A percentile compares a stretch with the other conserved stretches of the same genome.
Conservation (phyloP, 352 stramenopile species). For the Pythium brachiatum region DNA sequence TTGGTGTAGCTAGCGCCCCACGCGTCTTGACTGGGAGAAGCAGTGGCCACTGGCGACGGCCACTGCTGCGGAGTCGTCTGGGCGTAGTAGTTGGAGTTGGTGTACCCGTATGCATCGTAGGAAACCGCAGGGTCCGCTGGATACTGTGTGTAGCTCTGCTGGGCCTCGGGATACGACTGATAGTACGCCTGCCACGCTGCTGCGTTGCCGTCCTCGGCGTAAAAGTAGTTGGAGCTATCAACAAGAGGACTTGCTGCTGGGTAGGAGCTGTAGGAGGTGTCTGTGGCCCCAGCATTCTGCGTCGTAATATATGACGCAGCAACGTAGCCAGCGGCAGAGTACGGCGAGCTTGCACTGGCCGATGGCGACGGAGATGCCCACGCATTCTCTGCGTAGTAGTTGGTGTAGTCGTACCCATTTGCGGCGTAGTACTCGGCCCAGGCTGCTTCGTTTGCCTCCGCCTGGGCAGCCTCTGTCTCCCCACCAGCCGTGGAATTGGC, state of each 20-base stretch:
- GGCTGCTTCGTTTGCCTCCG: neutral
- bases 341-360: neutral
- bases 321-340: slow-evolving; percentile 2
- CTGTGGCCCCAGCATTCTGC: neutral
- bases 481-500: neutral
- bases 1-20: neutral
- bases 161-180: slow-evolving; percentile 14
- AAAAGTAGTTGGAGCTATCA: slow-evolving; percentile 34
- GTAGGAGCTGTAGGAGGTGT: neutral
- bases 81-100: neutral
- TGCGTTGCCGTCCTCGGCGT: slow-evolving; percentile 30
- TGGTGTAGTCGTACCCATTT: slow-evolving; percentile 16
- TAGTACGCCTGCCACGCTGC: slow-evolving; percentile 33
- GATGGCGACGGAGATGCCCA: neutral
- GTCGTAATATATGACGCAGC: neutral
- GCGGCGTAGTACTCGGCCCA: neutral
- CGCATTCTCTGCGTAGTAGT: slow-evolving; percentile 10
- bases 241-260: slow-evolving; percentile 12
- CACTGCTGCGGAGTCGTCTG: neutral
- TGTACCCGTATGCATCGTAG: slow-evolving; percentile 3
- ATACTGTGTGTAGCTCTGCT: slow-evolving; percentile 4
- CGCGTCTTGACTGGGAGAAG: neutral
- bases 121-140: neutral
- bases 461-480: neutral
- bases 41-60: neutral